phyloP scores from a whole-genome alignment of 345 rosid genomes.

The Acer negundo region DNA sequence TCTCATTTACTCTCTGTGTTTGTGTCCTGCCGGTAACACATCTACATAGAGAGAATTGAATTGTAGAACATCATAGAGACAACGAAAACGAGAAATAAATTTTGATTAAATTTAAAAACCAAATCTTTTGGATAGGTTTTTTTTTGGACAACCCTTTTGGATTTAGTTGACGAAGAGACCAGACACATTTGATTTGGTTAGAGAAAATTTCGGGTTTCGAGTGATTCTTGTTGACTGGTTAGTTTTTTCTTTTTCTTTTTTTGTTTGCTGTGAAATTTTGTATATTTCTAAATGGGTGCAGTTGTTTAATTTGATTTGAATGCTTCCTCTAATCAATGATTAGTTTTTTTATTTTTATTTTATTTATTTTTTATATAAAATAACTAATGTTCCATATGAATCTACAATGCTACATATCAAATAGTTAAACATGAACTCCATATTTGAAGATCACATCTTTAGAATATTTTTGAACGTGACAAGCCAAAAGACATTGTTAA shows the following conservation, averaged over 20 bases:
- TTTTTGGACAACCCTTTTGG: too few species aligned
- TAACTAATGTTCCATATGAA: neutral
- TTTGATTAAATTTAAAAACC: too few species aligned
- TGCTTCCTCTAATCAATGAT: neutral
- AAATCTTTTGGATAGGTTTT: too few species aligned
- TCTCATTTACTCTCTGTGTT: too few species aligned
- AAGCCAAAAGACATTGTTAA: too few species aligned
- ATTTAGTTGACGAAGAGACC: neutral
- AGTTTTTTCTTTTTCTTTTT: neutral
- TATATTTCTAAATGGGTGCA: neutral
- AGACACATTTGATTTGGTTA: neutral
- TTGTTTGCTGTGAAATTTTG: neutral
- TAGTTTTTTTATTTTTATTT: neutral
- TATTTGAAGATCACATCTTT: too few species aligned
- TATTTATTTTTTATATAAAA: neutral
- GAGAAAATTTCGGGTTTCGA: neutral
- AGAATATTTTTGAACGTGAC: too few species aligned
- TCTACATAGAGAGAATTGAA: too few species aligned
- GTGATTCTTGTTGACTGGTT: neutral
- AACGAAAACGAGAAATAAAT: too few species aligned
- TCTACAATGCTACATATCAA: neutral
- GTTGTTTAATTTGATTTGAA: conserved; percentile 2
- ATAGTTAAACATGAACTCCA: too few species aligned
- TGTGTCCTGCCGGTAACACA: too few species aligned
- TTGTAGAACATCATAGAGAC: too few species aligned